Conservation (phyloP, 768 basidiomycete species). For the Boletus patriciae region DNA sequence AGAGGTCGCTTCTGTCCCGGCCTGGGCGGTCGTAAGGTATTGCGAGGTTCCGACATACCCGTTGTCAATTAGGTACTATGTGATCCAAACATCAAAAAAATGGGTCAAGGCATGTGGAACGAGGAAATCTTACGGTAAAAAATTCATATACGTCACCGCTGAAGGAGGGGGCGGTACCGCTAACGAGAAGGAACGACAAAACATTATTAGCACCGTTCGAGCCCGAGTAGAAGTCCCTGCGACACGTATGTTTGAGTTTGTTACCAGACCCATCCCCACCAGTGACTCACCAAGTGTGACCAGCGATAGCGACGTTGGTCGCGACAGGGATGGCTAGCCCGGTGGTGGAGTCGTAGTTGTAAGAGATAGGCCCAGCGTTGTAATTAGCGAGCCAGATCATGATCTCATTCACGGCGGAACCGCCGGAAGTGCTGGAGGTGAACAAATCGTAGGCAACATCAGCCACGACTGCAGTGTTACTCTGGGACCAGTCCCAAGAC, state of each 20-base stretch:
- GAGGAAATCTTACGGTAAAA: not conserved
- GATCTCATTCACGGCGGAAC: slow-evolving; percentile 46
- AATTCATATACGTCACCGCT: not conserved
- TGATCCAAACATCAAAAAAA: not conserved
- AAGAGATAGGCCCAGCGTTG: not conserved
- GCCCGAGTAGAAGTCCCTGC: slow-evolving; percentile 1
- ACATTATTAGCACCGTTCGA: not conserved
- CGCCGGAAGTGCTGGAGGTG: slow-evolving; percentile 51
- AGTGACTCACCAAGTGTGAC: not conserved
- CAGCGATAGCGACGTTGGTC: not conserved
- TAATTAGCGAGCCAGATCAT: slow-evolving; percentile 67
- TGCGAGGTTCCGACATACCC: slow-evolving; percentile 51
- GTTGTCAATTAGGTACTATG: slow-evolving; percentile 51
- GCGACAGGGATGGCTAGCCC: not conserved
- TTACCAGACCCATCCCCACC: not conserved
- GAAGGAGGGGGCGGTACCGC: not conserved
- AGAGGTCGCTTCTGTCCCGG: slow-evolving; percentile 62
- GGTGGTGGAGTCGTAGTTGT: not conserved
- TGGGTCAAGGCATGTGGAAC: not conserved
- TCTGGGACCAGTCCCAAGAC: slow-evolving; percentile 56
- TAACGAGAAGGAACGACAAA: not conserved
- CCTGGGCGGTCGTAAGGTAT: slow-evolving; percentile 59
- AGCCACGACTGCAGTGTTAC: slow-evolving; percentile 45
- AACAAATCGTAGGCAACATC: slow-evolving; percentile 65
- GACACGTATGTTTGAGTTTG: not conserved